A percentile compares a stretch with the other conserved stretches of the same genome.
These are phyloP conservation scores for Aspergillus bridgeri DNA, from an alignment of 495 filamentous ascomycete genomes.

Conservation along the genomic window DNA sequence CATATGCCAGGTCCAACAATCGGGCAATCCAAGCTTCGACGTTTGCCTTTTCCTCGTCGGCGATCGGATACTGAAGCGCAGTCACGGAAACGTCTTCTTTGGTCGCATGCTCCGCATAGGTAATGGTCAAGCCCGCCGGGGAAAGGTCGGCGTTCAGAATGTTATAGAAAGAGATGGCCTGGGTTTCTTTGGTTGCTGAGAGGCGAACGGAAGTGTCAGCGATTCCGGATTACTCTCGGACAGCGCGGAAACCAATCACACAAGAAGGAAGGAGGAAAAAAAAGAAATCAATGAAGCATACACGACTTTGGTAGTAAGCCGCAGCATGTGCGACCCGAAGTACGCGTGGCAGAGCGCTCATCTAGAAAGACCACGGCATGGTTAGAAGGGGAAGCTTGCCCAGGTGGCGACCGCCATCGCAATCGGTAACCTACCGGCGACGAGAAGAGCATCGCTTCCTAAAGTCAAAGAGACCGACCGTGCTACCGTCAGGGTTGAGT, in stretches of 20 bases:
- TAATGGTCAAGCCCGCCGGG: constrained; percentile 62
- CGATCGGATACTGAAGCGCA: constrained; percentile 59
- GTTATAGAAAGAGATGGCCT: constrained; percentile 73
- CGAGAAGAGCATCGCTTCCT: constrained; percentile 59
- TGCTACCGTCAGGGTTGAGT: constrained; percentile 51
- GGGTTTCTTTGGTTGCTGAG: constrained; percentile 33
- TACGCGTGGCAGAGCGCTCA: constrained; percentile 27
- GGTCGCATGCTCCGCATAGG: constrained; percentile 61
- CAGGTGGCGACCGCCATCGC: neutral
- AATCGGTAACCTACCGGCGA: constrained; percentile 49
- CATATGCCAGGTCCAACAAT: constrained; percentile 70
- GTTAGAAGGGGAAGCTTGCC: neutral
- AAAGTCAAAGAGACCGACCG: constrained; percentile 60
- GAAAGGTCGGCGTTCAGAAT: constrained; percentile 75
- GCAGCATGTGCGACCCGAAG: constrained; percentile 37
- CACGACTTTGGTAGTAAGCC: constrained; percentile 31
- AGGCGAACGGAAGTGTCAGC: constrained; percentile 15
- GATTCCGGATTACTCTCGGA: neutral
- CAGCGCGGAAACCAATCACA: neutral
- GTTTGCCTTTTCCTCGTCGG: constrained; percentile 44
- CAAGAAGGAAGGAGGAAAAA: constrained; percentile 7
- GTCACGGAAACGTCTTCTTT: constrained; percentile 56
- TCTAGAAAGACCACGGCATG: constrained; percentile 18
- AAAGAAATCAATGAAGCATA: constrained; percentile 18
- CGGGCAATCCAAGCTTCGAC: constrained; percentile 58